Evolutionary conservation across 2,329 filamentous ascomycete species (phyloP).

Genomic region (Talaromyces verruculosus): DNA sequence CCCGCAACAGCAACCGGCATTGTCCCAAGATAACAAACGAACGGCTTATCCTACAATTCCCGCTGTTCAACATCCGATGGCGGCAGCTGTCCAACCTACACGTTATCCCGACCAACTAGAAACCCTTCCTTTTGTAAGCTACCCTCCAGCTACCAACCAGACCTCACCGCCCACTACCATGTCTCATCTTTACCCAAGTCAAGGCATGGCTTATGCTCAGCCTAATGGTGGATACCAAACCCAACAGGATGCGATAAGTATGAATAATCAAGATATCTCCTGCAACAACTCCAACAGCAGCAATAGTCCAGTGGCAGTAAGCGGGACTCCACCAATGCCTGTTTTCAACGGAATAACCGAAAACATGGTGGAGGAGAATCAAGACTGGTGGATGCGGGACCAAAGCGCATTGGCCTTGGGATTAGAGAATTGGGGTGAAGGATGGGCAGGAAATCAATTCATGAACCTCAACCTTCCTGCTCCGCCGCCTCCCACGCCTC

Average conservation of each 20-base stretch:
- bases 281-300: constrained; percentile 26
- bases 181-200: not conserved
- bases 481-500: not conserved
- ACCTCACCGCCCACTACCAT: not conserved
- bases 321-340: constrained; percentile 49
- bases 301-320: constrained; percentile 33
- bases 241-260: constrained; percentile 27
- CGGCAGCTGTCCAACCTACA: not conserved
- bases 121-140: constrained; percentile 1
- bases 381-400: constrained; percentile 65
- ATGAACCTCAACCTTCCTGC: constrained; percentile 13
- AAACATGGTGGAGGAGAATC: constrained; percentile 61
- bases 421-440: constrained; percentile 60
- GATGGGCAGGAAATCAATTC: constrained; percentile 30
- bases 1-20: constrained; percentile 24
- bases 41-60: constrained; percentile 8
- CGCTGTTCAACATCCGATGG: constrained; percentile 5
- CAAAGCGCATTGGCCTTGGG: constrained; percentile 61
- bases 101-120: constrained; percentile 2
- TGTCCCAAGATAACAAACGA: constrained; percentile 6
- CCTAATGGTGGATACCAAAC: constrained; percentile 4
- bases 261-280: constrained; percentile 27
- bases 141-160: constrained; percentile 2
- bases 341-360: constrained; percentile 60
- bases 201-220: constrained; percentile 7